Base-by-base conservation (phyloP, 305 asterid genomes). In the Striga hermonthica region DNA sequence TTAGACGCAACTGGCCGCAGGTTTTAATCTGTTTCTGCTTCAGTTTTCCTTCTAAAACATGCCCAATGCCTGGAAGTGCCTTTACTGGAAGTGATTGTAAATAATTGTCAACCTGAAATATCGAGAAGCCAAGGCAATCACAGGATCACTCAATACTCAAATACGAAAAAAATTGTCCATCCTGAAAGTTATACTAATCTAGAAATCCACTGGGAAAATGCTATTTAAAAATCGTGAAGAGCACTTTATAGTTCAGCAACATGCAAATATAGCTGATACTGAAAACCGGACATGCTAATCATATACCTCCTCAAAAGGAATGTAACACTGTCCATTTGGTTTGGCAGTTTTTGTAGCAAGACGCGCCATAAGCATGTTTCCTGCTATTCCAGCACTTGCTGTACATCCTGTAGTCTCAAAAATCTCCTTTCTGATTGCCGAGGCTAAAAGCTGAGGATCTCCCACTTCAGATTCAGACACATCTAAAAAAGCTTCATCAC, bases 401-500 rank as follows among this genome's bases (percentile, higher is more conserved):
- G 87, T 82, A 79, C 99, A 93, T 75, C 96, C 89, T 65, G 97
- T 93, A 22, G 75, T 64, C 56, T 80, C 83, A 49, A 74, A 68
- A 67, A 93, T 83, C 73, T 93, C 95, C 71, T 78, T 82, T 79
- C 97, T 84, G 71, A 93, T 83, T 57, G 73, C 53, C 57, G 89
- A 80, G 72, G 95, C 95, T 71, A 90, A 76, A 72, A 74, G 76
- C 76, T 80, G 84, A 75, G 88, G 92, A 74, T 88, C 95, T 66
- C 75, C 84, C 70, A 76, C 77, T 62, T 82, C 88, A n/a, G 82
- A 81, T 56, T 84, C 96, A 60, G 93, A 82, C 71, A 83, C 85
- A 73, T 93, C 97, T 62, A 93, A 64, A 82, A 90, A 90, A 66
- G 99, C 97, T 80, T 93, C 99, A 70, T 93, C 99, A 73, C 99